phyloP scores from a whole-genome alignment of 352 stramenopile genomes.

The Pelagophyceae sp. region DNA sequence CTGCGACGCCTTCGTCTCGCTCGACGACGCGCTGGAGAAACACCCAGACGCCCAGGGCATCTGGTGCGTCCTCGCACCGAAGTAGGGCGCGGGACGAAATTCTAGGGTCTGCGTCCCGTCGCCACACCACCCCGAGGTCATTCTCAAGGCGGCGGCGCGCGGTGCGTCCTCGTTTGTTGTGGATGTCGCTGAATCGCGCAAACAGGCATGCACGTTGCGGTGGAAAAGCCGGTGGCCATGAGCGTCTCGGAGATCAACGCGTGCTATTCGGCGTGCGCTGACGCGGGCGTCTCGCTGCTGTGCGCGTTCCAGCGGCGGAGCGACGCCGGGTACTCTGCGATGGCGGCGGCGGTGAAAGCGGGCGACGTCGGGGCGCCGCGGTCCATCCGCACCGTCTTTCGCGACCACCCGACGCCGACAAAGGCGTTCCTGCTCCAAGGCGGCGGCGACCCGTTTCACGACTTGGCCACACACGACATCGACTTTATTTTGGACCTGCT shows the following conservation, averaged over 20 bases:
- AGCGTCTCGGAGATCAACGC: constrained; percentile 32
- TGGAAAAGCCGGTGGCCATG: constrained; percentile 52
- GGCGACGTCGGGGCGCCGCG: constrained; percentile 54
- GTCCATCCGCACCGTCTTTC: constrained; percentile 69
- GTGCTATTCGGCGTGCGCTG: constrained; percentile 30
- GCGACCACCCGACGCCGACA: constrained; percentile 70
- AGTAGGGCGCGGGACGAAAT: no score
- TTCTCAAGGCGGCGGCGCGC: no score
- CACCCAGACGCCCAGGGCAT: no score
- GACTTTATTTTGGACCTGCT: constrained; percentile 72
- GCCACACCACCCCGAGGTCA: no score
- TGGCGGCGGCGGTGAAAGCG: constrained; percentile 37
- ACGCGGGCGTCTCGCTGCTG: constrained; percentile 45
- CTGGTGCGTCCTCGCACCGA: no score
- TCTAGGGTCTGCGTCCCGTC: no score
- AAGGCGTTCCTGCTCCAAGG: constrained; percentile 71
- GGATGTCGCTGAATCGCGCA: no score
- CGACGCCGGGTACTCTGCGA: constrained; percentile 63
- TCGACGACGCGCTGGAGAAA: no score
- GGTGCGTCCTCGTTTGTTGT: no score
- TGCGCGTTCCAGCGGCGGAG: constrained; percentile 81
- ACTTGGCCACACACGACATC: constrained; percentile 78
- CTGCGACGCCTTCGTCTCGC: no score
- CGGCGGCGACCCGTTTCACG: constrained; percentile 73
- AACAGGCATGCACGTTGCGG: constrained; percentile 38